Evolutionary conservation across 257 asterid genomes (phyloP), one percentile per base, ranked within the genome.

Genomic region (Solanum clarkiae): DNA sequence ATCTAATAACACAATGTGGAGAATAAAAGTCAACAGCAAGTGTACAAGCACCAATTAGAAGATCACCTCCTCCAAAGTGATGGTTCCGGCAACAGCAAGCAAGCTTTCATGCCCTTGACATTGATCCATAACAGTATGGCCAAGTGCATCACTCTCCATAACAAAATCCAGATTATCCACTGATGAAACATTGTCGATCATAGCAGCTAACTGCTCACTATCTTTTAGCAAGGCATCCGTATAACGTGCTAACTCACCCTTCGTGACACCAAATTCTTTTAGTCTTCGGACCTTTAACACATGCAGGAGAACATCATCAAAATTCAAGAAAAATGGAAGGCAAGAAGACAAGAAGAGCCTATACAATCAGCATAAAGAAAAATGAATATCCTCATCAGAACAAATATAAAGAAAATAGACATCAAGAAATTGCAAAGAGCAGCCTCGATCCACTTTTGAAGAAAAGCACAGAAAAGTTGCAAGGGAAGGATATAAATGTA

Each of bases 61-160:
- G 24, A 77, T 84, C 91, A 97, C 99, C 95, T 97, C 99, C 90
- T 94, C 99, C 80, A 95, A 97, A 85, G 98, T 91, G 84, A 97
- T 92, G 6, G 99, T 97, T 86, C 97, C 94, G 68, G 98, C 98
- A 86, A 97, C 84, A 85, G 94, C 94, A 90, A 97, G 90, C 91
- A 97, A 90, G 88, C 98, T 91, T 91, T 95, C 98, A 69, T 97
- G 99, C 70, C 98, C 99, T 91, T 97, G 99, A 84, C 94, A 90
- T 88, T 95, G 99, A 90, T 97, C 99, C 99, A 95, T 97, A 84
- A 97, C 94, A 77, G 92, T 95, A 86, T 97, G 98, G 85, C 98
- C 94, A 59, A 97, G 98, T 83, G 99, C 98, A 91, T 94, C 99
- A 86, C 96, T 95, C 93, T 97, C 99, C 99, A 97, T 97, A 42